phyloP scores from a whole-genome alignment of 2,329 filamentous ascomycete species.

The Atkinsonella hypoxylon region DNA sequence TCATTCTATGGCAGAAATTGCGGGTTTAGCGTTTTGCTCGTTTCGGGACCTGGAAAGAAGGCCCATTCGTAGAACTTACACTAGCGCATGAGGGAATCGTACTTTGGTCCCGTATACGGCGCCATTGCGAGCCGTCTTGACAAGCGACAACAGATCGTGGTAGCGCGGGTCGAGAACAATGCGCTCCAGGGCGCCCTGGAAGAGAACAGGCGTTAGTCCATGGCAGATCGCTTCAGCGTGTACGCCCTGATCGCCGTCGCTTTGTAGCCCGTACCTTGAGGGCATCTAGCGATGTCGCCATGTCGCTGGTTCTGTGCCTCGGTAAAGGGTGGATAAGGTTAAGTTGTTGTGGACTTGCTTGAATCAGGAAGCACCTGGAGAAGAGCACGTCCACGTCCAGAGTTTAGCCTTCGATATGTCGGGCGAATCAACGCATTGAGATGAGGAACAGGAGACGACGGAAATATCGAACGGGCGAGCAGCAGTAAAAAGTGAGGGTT shows the following conservation, averaged over 20 bases:
- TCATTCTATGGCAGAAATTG: slow-evolving; percentile 52
- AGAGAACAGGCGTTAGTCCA: neutral
- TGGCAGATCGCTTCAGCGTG: neutral
- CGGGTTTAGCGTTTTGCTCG: neutral
- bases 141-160: slow-evolving; percentile 69
- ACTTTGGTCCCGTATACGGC: slow-evolving; percentile 95
- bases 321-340: slow-evolving; percentile 8
- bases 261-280: slow-evolving; percentile 15
- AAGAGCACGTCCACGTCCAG: neutral
- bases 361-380: neutral
- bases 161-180: slow-evolving; percentile 74
- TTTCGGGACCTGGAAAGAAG: neutral
- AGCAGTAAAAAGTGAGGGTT: neutral
- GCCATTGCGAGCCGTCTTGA: slow-evolving; percentile 94
- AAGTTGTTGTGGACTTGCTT: neutral
- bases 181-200: slow-evolving; percentile 48
- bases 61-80: slow-evolving; percentile 31
- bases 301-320: slow-evolving; percentile 12
- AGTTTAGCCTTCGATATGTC: neutral
- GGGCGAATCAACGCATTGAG: neutral
- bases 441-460: neutral
- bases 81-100: slow-evolving; percentile 92
- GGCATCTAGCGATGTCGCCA: slow-evolving; percentile 17
- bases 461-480: neutral
- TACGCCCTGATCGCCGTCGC: neutral